phyloP scores from a whole-genome alignment of 2,329 filamentous ascomycete genomes.

The Pseudogymnoascus sp. region DNA sequence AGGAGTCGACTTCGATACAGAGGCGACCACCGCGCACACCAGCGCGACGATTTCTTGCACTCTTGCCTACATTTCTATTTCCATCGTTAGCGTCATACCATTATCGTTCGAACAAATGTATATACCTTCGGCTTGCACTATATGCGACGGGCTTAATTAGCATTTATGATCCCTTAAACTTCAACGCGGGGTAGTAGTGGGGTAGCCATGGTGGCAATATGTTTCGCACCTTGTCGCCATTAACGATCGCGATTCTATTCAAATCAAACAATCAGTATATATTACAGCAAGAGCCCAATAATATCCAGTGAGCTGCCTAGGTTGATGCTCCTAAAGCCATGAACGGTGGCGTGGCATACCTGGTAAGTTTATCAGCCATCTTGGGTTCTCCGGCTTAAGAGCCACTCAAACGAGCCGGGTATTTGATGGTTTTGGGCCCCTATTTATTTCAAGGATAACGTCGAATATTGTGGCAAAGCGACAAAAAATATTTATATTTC shows the following conservation, averaged over 20 bases:
- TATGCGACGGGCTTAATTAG: slow-evolving; percentile 35
- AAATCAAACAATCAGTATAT: slow-evolving; percentile 8
- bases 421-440: background rate
- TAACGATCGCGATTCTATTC: slow-evolving; percentile 93
- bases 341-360: slow-evolving; percentile 49
- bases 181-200: slow-evolving; percentile 30
- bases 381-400: slow-evolving; percentile 14
- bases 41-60: slow-evolving; percentile 97
- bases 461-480: slow-evolving; percentile 1
- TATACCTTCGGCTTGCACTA: slow-evolving; percentile 83
- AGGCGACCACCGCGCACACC: slow-evolving; percentile 96
- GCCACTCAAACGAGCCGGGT: background rate
- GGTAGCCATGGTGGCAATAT: slow-evolving; percentile 33
- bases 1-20: slow-evolving; percentile 85
- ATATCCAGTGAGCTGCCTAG: slow-evolving; percentile 1
- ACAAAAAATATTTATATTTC: slow-evolving; percentile 2
- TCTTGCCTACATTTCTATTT: slow-evolving; percentile 92
- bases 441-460: background rate
- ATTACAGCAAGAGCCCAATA: background rate
- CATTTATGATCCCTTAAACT: slow-evolving; percentile 18
- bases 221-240: slow-evolving; percentile 80
- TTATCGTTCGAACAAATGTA: background rate
- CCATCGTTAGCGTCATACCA: slow-evolving; percentile 27
- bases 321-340: background rate
- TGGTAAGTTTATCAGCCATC: slow-evolving; percentile 93